Percentiles rank a stretch among this genome's conserved stretches.
Conservation (phyloP, 1,139 yeast genomes). For the Candida labiduridarum region DNA sequence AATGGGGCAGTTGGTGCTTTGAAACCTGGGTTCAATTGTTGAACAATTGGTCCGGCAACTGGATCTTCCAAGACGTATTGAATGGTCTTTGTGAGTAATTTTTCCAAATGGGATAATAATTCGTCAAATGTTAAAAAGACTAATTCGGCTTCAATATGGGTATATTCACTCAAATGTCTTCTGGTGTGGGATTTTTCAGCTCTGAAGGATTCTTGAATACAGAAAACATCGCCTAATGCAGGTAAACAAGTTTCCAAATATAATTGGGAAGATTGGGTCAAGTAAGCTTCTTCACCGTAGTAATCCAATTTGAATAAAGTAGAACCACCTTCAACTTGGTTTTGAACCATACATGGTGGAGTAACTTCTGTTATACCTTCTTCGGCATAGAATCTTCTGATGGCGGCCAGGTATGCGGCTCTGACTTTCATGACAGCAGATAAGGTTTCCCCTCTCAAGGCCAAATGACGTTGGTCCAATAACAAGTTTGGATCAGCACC, state of each 20-base stretch:
- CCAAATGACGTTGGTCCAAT: slow-evolving; percentile 92
- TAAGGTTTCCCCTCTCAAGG: slow-evolving; percentile 93
- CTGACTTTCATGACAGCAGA: slow-evolving; percentile 96
- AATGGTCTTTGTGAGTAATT: slow-evolving; percentile 67
- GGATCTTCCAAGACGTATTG: slow-evolving; percentile 86
- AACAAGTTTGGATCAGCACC: slow-evolving; percentile 90
- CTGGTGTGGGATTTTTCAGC: slow-evolving; percentile 99
- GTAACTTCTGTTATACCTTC: slow-evolving; percentile 88
- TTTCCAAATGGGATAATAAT: slow-evolving; percentile 81
- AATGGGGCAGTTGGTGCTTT: slow-evolving; percentile 83
- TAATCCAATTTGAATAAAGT: slow-evolving; percentile 91
- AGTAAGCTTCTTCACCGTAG: slow-evolving; percentile 95
- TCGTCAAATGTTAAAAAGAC: slow-evolving; percentile 88
- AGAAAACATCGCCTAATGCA: slow-evolving; percentile 93
- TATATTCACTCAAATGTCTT: slow-evolving; percentile 96
- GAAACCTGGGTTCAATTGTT: slow-evolving; percentile 91
- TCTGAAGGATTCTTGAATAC: slow-evolving; percentile 98
- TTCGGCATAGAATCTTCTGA: slow-evolving; percentile 77
- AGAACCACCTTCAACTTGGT: slow-evolving; percentile 99
- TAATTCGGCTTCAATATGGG: slow-evolving; percentile 94
- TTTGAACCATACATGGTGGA: slow-evolving; percentile 99
- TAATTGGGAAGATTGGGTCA: slow-evolving; percentile 96
- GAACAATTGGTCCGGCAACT: slow-evolving; percentile 82
- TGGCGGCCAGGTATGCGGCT: slow-evolving; percentile 69
- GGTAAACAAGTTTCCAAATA: slow-evolving; percentile 97